Evolutionary conservation across 2,329 filamentous ascomycete genomes (phyloP).

Genomic region (Xylogone sp.): DNA sequence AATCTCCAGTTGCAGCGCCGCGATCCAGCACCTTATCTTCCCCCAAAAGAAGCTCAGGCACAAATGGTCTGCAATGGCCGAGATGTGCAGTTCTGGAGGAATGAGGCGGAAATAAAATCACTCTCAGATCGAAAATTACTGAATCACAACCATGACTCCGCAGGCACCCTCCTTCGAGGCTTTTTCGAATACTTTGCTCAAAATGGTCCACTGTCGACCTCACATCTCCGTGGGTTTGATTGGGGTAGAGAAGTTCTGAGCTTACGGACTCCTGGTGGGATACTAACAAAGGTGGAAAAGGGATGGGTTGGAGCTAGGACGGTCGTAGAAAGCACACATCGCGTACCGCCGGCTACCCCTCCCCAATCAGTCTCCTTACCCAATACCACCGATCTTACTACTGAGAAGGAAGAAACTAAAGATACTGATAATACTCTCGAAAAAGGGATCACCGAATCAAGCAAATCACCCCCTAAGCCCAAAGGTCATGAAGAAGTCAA

Average conservation of each 20-base stretch:
- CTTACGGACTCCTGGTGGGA: slow-evolving; percentile 65
- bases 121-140: slow-evolving; percentile 56
- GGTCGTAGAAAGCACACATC: slow-evolving; percentile 48
- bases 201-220: slow-evolving; percentile 47
- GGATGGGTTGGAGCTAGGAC: slow-evolving; percentile 85
- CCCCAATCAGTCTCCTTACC: slow-evolving; percentile 1
- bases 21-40: slow-evolving; percentile 38
- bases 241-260: slow-evolving; percentile 81
- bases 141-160: slow-evolving; percentile 63
- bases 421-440: not conserved
- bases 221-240: slow-evolving; percentile 59
- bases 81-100: slow-evolving; percentile 73
- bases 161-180: slow-evolving; percentile 70
- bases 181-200: slow-evolving; percentile 88
- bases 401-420: not conserved
- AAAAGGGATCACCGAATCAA: slow-evolving; percentile 3
- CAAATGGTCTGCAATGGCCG: slow-evolving; percentile 54
- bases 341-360: slow-evolving; percentile 24
- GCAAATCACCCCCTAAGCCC: slow-evolving; percentile 9
- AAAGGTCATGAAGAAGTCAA: slow-evolving; percentile 38
- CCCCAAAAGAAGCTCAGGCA: slow-evolving; percentile 35
- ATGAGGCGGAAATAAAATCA: slow-evolving; percentile 64
- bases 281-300: slow-evolving; percentile 71
- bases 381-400: not conserved
- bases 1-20: slow-evolving; percentile 67